Conservation (phyloP, 2,329 filamentous ascomycete genomes). For the Ophiobolus disseminans region DNA sequence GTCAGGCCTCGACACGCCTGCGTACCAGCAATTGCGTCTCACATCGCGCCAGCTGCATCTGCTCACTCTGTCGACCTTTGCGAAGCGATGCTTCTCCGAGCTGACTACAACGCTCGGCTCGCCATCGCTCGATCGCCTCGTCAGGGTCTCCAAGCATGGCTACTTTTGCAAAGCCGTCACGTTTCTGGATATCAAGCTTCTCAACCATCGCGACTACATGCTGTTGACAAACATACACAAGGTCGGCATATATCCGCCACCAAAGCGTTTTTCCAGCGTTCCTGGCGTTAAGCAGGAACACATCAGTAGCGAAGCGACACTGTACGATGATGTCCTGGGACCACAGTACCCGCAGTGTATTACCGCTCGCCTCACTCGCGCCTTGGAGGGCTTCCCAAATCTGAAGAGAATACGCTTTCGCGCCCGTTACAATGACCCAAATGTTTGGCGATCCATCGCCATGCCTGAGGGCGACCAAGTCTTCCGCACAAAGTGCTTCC, state of each 20-base stretch:
- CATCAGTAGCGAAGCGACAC: slow-evolving; percentile 26
- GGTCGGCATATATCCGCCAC: slow-evolving; percentile 35
- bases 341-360: slow-evolving; percentile 21
- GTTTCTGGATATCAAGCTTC: slow-evolving; percentile 30
- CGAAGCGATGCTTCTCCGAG: slow-evolving; percentile 29
- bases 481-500: slow-evolving; percentile 32
- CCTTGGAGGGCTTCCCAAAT: slow-evolving; percentile 22
- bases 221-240: slow-evolving; percentile 26
- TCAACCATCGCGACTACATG: slow-evolving; percentile 33
- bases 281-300: slow-evolving; percentile 21
- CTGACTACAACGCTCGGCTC: slow-evolving; percentile 31
- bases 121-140: slow-evolving; percentile 31
- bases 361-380: slow-evolving; percentile 26
- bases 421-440: slow-evolving; percentile 15
- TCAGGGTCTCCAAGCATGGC: slow-evolving; percentile 20
- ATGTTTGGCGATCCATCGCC: slow-evolving; percentile 8
- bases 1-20: slow-evolving; percentile 19
- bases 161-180: slow-evolving; percentile 26
- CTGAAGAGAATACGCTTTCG: slow-evolving; percentile 29
- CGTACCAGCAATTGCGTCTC: slow-evolving; percentile 32
- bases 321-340: slow-evolving; percentile 29
- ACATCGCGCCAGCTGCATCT: slow-evolving; percentile 29
- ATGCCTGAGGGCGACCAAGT: slow-evolving; percentile 19
- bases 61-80: slow-evolving; percentile 30
- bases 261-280: slow-evolving; percentile 35